phyloP scores from a whole-genome alignment of 495 filamentous ascomycete species.

The Amorphotheca resinae region DNA sequence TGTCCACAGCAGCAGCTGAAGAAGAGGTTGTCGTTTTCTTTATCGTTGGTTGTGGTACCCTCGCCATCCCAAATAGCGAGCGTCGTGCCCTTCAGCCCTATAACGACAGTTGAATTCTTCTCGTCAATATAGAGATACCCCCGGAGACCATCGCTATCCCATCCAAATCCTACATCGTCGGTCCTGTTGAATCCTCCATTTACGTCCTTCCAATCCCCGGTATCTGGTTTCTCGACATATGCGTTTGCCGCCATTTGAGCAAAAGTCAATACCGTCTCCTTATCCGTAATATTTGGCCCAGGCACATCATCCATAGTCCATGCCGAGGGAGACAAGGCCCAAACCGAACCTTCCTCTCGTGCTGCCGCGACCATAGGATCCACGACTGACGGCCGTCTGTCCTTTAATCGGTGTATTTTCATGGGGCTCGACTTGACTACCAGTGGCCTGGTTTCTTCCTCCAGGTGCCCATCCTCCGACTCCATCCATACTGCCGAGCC shows the following conservation, averaged over 20 bases:
- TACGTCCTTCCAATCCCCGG: conserved; percentile 75
- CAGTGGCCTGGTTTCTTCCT: conserved; percentile 32
- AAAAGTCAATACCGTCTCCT: conserved; percentile 68
- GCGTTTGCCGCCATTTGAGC: conserved; percentile 81
- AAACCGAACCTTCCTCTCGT: conserved; percentile 45
- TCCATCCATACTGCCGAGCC: conserved; percentile 50
- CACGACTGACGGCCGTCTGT: conserved; percentile 62
- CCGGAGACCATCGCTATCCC: conserved; percentile 77
- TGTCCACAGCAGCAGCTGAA: conserved; percentile 97
- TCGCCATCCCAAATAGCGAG: conserved; percentile 88
- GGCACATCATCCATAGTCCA: conserved; percentile 75
- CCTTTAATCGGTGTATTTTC: conserved; percentile 66
- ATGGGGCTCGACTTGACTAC: conserved; percentile 45
- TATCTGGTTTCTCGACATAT: conserved; percentile 60
- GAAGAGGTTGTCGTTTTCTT: conserved; percentile 92
- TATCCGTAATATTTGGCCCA: conserved; percentile 76
- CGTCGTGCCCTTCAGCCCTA: conserved; percentile 86
- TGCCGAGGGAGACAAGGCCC: conserved; percentile 48
- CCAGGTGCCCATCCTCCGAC: conserved; percentile 41
- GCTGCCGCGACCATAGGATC: conserved; percentile 62
- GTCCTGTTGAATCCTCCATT: conserved; percentile 71
- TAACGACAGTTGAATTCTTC: conserved; percentile 73
- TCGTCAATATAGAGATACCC: conserved; percentile 88
- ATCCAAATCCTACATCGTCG: conserved; percentile 80
- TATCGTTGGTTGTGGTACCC: conserved; percentile 93